Evolutionary conservation across 2,329 filamentous ascomycete species (phyloP), one percentile per base, ranked within the genome.

Genomic region (Albifimbria verrucaria): DNA sequence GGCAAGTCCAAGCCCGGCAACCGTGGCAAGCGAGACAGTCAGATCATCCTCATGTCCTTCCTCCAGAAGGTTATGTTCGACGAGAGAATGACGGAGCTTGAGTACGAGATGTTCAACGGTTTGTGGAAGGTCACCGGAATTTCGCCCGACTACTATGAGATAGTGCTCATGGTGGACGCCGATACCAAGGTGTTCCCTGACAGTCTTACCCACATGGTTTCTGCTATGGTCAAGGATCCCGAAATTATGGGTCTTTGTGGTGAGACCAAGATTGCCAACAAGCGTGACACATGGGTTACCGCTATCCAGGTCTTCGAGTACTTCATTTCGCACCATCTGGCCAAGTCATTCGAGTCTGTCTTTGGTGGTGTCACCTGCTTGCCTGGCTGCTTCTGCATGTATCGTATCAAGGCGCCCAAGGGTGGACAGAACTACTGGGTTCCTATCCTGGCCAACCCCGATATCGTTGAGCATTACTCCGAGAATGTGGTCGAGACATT

Each of bases 61-160:
- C 77, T 99, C 62, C 94, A 99, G 69, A 99, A 99, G 77, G 94
- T 99, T 67, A 99, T 99, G 94, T 99, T 99, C 65, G 94, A 99
- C 69, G 95, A 99, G 75, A 89, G 94, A 57, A 99, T 99, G 94
- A 99, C 95, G 18, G 93, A 99, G 72, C 87, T 99, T 50, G 94
- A 99, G 71, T 99, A 92, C 67, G 94, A 99, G 69, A 97, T 99
- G 90, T 99, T 99, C 79, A 99, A 97, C 69, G 94, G 94, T 51
- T 81, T 99, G 58, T 99, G 93, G 92, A 96, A 96, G 72, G 90
- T 99, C 44, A 99, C 94, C 18, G 95, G 95, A 62, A 97, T 99
- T 58, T 96, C 92, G 4, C 94, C 94, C 15, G 94, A 99, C 72
- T 99, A 92, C 71, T 99, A 97, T 72, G 94, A 99, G 71, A 88